Base-by-base conservation (phyloP, 2,329 filamentous ascomycete genomes). In the Fusarium ramigenum region DNA sequence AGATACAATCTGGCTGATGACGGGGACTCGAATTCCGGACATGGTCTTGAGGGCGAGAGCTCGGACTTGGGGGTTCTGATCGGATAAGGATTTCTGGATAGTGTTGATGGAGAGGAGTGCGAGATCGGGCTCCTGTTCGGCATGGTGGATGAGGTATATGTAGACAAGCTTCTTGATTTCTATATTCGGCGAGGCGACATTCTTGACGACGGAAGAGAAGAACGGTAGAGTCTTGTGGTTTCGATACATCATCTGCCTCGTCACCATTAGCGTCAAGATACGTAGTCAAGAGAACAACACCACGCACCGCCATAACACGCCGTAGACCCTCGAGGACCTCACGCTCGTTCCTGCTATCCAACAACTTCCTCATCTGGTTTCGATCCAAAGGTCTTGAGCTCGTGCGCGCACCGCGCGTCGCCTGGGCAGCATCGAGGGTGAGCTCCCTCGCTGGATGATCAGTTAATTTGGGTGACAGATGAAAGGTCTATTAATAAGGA, bases 81-180 rank as follows among this genome's bases (percentile, higher is more conserved):
- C 96, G 30, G 95, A 97, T 66, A 99, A 89, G 15, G 96, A 97
- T 83, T 98, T 98, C 80, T 99, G 96, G 77, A 99, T 98, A 11
- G 96, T 97, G 84, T 99, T 99, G 88, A 99, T 98, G 66, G 95
- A 97, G 49, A 99, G 89, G 42, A 99, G 89, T 25, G 96, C 95
- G 50, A 98, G 93, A 83, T 99, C 96, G 65, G 96, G 96, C 79
- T 98, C 96, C 73, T 95, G 91, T 82, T 98, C 96, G 81, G 96
- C 96, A 87, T 99, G 95, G 81, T 97, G 94, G 69, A 98, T 92
- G 70, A 99, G 91, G 84, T 98, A 99, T 81, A 98, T 97, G 86
- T 99, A 99, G 71, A 99, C 96, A 63, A 99, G 91, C 83, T 98
- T 98, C 84, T 98, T 97, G 83, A 98, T 95, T 79, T 97, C 95